Conservation (phyloP, 1,139 yeast genomes). For the Scheffersomyces segobiensis region DNA sequence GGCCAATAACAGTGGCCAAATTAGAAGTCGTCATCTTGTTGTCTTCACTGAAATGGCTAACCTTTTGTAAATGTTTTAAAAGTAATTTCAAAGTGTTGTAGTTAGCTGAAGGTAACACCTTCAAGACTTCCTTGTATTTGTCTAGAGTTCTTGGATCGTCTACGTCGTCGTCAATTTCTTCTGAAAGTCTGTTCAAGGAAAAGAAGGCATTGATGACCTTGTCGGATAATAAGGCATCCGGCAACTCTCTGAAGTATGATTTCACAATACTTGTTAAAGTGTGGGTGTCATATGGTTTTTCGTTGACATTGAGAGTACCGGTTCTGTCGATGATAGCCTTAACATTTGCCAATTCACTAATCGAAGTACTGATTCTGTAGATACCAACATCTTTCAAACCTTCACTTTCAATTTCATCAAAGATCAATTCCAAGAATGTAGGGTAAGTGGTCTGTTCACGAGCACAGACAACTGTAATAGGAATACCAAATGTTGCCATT, state of each 20-base stretch:
- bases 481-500: constrained; percentile 81
- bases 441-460: constrained; percentile 71
- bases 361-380: constrained; percentile 88
- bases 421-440: constrained; percentile 58
- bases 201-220: constrained; percentile 52
- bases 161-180: constrained; percentile 21
- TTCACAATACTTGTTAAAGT: constrained; percentile 90
- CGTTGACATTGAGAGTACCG: constrained; percentile 57
- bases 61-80: constrained; percentile 65
- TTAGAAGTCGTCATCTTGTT: constrained; percentile 82
- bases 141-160: constrained; percentile 24
- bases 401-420: constrained; percentile 74
- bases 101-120: constrained; percentile 61
- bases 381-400: constrained; percentile 91
- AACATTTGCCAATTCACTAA: constrained; percentile 71
- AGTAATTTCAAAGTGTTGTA: constrained; percentile 68
- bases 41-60: constrained; percentile 56
- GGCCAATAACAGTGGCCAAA: constrained; percentile 74
- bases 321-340: constrained; percentile 73
- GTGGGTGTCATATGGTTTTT: constrained; percentile 79
- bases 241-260: constrained; percentile 80
- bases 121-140: constrained; percentile 46
- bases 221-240: constrained; percentile 78
- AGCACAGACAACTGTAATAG: constrained; percentile 70
- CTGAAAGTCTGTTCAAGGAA: constrained; percentile 28